Evolutionary conservation across 2,329 filamentous ascomycete species (phyloP).

Genomic region (Huntiella omanensis): DNA sequence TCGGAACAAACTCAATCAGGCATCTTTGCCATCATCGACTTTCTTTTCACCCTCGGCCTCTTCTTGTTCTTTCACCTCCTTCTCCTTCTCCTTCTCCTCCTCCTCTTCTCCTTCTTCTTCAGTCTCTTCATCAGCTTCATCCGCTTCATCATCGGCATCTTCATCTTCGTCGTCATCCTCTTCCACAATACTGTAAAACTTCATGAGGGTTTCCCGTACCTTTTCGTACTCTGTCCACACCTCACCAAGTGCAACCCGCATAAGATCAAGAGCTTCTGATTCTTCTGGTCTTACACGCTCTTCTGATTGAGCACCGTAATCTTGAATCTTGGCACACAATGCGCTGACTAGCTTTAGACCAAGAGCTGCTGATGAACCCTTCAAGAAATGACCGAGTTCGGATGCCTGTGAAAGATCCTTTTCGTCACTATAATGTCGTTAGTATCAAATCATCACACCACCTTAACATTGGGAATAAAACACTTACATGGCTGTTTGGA

Average conservation of each 20-base stretch:
- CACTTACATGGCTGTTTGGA: slow-evolving; percentile 68
- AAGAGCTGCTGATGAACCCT: slow-evolving; percentile 88
- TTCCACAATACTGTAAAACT: slow-evolving; percentile 33
- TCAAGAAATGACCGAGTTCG: slow-evolving; percentile 81
- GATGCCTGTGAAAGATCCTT: slow-evolving; percentile 60
- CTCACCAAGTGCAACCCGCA: slow-evolving; percentile 47
- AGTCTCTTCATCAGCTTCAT: slow-evolving; percentile 8
- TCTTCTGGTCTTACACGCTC: slow-evolving; percentile 46
- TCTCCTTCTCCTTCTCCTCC: slow-evolving; percentile 3
- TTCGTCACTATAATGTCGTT: slow-evolving; percentile 30
- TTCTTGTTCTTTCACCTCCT: slow-evolving; percentile 5
- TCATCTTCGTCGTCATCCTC: slow-evolving; percentile 3
- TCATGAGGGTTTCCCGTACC: slow-evolving; percentile 48
- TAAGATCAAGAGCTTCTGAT: slow-evolving; percentile 53
- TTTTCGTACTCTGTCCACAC: slow-evolving; percentile 63
- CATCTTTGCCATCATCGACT: background rate
- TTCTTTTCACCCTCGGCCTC: slow-evolving; percentile 3
- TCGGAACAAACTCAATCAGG: background rate
- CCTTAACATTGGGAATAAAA: background rate
- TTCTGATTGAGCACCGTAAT: slow-evolving; percentile 72
- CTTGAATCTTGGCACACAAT: slow-evolving; percentile 89
- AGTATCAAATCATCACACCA: too few species aligned
- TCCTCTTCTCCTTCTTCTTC: slow-evolving; percentile 4
- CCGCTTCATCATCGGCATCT: slow-evolving; percentile 4
- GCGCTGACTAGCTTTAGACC: slow-evolving; percentile 83